A percentile compares a stretch with the other conserved stretches of the same genome.
These are phyloP conservation scores for Sclerotinia trifoliorum DNA, from an alignment of 2,329 filamentous ascomycete genomes.

Conservation along the genomic window DNA sequence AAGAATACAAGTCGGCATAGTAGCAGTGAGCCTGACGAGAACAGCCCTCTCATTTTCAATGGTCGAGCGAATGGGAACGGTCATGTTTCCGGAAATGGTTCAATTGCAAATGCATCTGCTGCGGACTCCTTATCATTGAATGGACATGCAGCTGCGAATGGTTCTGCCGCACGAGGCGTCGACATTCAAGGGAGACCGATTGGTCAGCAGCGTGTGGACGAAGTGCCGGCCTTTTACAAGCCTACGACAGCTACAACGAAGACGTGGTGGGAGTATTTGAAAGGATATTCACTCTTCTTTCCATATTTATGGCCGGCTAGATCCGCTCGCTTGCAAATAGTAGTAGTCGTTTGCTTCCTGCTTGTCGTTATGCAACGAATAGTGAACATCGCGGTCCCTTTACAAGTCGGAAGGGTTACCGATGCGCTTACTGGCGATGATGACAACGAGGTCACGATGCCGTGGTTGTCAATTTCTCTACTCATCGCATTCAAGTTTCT, in stretches of 20 bases:
- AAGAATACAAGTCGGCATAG: conserved; percentile 22
- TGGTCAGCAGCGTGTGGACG: conserved; percentile 47
- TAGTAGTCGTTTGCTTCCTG: conserved; percentile 78
- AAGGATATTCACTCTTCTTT: conserved; percentile 90
- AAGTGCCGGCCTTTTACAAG: conserved; percentile 81
- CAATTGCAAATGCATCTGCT: conserved; percentile 39
- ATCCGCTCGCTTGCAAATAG: conserved; percentile 68
- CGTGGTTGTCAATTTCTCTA: conserved; percentile 71
- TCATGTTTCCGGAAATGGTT: conserved; percentile 41
- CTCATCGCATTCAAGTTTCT: conserved; percentile 78
- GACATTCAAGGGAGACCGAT: conserved; percentile 46
- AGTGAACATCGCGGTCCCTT: conserved; percentile 83
- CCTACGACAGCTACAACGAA: conserved; percentile 81
- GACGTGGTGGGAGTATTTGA: conserved; percentile 94
- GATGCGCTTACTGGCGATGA: conserved; percentile 62
- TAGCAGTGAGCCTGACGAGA: conserved; percentile 47
- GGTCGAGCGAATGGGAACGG: conserved; percentile 39
- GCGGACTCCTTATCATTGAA: conserved; percentile 31
- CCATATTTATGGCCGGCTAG: conserved; percentile 96
- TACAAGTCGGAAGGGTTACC: conserved; percentile 79
- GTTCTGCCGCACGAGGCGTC: conserved; percentile 45
- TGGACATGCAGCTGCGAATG: conserved; percentile 33
- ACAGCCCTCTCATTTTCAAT: conserved; percentile 59
- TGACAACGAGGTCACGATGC: conserved; percentile 49
- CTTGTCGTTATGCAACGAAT: conserved; percentile 77